Evolutionary conservation across 768 basidiomycete species (phyloP).

Genomic region (Peribolospora kevripleyi): DNA sequence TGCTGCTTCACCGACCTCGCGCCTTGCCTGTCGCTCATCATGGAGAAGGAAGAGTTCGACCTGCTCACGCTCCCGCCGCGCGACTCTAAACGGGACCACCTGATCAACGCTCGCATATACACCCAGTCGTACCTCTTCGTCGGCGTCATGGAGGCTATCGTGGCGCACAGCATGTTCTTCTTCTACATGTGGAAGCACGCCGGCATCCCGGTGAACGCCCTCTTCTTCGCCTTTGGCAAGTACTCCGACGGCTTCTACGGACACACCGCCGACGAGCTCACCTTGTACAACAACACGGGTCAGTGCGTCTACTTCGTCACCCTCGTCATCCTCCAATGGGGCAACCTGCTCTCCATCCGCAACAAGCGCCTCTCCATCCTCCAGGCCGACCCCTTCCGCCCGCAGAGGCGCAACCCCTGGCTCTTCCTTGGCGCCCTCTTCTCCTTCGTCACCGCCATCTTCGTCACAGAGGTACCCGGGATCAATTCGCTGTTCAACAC

Average conservation of each 20-base stretch:
- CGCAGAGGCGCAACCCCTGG: conserved; percentile 16
- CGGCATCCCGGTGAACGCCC: no score
- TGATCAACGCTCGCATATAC: conserved; percentile 30
- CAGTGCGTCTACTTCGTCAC: conserved; percentile 17
- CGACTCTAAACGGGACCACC: conserved; percentile 31
- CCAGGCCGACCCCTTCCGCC: conserved; percentile 27
- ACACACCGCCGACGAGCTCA: conserved; percentile 18
- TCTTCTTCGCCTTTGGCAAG: conserved; percentile 6
- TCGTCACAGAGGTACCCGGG: conserved; percentile 17
- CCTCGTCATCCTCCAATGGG: conserved; percentile 35
- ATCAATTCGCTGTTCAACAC: conserved; percentile 24
- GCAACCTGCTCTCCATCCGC: conserved; percentile 32
- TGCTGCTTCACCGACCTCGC: conserved; percentile 37
- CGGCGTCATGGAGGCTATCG: conserved; percentile 27
- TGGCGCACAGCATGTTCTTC: conserved; percentile 29
- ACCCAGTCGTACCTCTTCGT: conserved; percentile 36
- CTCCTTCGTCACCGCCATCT: conserved; percentile 12
- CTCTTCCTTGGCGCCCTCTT: no score
- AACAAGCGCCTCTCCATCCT: conserved; percentile 32
- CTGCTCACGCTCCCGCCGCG: conserved; percentile 33
- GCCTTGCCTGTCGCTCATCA: conserved; percentile 31
- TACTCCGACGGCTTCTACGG: conserved; percentile 26
- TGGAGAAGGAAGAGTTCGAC: conserved; percentile 38
- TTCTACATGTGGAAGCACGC: conserved; percentile 14
- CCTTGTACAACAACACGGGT: conserved; percentile 23